These are phyloP conservation scores for Skeletonema tropicum DNA, from an alignment of 108 stramenopile species.

Conservation along the genomic window DNA sequence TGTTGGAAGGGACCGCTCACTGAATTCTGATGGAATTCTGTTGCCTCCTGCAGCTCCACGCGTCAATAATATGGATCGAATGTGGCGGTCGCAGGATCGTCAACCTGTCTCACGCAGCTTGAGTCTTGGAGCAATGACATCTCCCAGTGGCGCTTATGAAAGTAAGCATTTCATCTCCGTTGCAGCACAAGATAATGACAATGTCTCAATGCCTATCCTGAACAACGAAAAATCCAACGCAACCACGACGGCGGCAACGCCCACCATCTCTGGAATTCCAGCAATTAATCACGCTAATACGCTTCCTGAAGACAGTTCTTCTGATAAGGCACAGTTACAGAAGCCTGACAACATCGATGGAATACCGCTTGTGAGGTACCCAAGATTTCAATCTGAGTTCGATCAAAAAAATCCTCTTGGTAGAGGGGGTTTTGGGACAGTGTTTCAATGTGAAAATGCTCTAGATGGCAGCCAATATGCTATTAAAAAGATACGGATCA, in stretches of 20 bases:
- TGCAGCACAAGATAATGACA: slow-evolving; percentile 5
- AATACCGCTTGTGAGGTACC: slow-evolving; percentile 83
- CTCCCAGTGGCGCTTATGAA: slow-evolving; percentile 5
- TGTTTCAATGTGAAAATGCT: slow-evolving; percentile 77
- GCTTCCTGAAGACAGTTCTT: slow-evolving; percentile 5
- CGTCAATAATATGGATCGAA: slow-evolving; percentile 4
- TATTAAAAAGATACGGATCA: slow-evolving; percentile 90
- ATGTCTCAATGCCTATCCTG: neutral
- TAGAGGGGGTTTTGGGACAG: slow-evolving; percentile 90
- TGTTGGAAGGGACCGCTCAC: slow-evolving; percentile 1
- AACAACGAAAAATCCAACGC: neutral
- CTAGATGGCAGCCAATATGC: slow-evolving; percentile 93
- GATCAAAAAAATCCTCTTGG: slow-evolving; percentile 77
- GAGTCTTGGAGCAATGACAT: slow-evolving; percentile 34
- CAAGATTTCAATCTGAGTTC: slow-evolving; percentile 85
- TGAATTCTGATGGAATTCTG: slow-evolving; percentile 8
- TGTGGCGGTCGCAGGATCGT: slow-evolving; percentile 12
- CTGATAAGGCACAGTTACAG: slow-evolving; percentile 9
- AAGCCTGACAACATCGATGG: slow-evolving; percentile 51
- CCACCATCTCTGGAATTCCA: neutral
- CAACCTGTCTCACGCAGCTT: slow-evolving; percentile 27
- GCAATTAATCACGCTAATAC: slow-evolving; percentile 11
- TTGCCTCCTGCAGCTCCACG: slow-evolving; percentile 15
- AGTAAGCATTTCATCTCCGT: slow-evolving; percentile 15
- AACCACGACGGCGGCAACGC: neutral